These are phyloP conservation scores for Leptographium procerum DNA, from an alignment of 2,329 filamentous ascomycete genomes.

Conservation along the genomic window DNA sequence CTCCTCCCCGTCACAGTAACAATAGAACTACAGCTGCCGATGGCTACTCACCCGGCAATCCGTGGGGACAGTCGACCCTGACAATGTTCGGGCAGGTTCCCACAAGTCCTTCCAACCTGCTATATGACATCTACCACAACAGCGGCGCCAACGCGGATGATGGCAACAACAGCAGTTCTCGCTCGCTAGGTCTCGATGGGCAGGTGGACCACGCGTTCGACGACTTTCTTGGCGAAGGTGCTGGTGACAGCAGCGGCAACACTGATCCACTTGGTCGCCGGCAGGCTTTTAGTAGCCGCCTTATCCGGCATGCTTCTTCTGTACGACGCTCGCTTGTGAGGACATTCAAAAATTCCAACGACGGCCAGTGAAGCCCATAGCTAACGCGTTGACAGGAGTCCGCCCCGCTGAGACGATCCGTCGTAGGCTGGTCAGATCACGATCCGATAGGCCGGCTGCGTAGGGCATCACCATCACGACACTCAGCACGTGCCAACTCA, in stretches of 20 bases:
- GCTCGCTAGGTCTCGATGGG: not conserved
- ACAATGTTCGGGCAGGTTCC: not conserved
- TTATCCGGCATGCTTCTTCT: not conserved
- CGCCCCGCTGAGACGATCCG: not conserved
- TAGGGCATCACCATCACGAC: not conserved
- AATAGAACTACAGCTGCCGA: not conserved
- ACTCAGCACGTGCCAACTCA: not conserved
- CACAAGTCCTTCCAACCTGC: not conserved
- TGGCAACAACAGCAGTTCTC: too few relatives aligned
- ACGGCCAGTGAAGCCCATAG: not conserved
- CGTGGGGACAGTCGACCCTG: not conserved
- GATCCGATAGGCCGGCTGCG: not conserved
- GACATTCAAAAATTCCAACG: too few relatives aligned
- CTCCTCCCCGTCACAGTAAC: not conserved
- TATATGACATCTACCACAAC: not conserved
- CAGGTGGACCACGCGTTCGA: not conserved
- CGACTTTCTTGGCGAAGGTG: not conserved
- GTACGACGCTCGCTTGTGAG: not conserved
- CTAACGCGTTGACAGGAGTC: not conserved
- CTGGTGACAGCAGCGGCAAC: not conserved
- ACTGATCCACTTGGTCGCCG: not conserved
- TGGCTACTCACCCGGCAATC: not conserved
- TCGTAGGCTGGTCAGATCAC: constrained; percentile 6
- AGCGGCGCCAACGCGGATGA: not conserved
- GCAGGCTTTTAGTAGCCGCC: not conserved